Evolutionary conservation across 257 asterid genomes (phyloP).

Genomic region (Gynochthodes officinalis): DNA sequence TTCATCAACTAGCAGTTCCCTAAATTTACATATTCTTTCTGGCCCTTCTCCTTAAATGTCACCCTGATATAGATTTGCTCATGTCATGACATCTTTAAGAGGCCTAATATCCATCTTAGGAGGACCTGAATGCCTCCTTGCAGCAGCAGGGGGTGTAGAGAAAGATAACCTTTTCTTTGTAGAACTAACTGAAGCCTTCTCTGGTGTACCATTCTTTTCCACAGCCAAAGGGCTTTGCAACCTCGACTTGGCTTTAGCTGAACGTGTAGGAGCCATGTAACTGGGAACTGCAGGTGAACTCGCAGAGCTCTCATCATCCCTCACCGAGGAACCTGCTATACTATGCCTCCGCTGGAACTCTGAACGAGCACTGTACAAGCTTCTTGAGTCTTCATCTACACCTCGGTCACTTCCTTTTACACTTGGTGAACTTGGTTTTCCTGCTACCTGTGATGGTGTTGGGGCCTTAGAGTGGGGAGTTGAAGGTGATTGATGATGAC

Average conservation of each 20-base stretch:
- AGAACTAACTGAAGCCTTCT: slow-evolving; percentile 30
- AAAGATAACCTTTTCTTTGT: slow-evolving; percentile 55
- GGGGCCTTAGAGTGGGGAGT: slow-evolving; percentile 49
- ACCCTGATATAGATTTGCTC: not conserved
- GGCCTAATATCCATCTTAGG: slow-evolving; percentile 26
- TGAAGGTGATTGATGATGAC: slow-evolving; percentile 63
- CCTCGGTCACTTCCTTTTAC: slow-evolving; percentile 35
- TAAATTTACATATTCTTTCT: not conserved
- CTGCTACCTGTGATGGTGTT: not conserved
- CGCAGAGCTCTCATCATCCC: slow-evolving; percentile 77
- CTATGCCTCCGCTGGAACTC: slow-evolving; percentile 63
- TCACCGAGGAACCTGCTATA: slow-evolving; percentile 54
- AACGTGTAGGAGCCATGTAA: slow-evolving; percentile 65
- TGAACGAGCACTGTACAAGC: slow-evolving; percentile 54
- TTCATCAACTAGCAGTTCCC: not conserved
- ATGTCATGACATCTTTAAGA: slow-evolving; percentile 24
- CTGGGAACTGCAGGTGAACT: slow-evolving; percentile 61
- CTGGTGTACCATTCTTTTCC: slow-evolving; percentile 42
- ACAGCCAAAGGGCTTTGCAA: slow-evolving; percentile 44
- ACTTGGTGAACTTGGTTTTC: slow-evolving; percentile 34
- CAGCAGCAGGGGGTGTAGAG: slow-evolving; percentile 44
- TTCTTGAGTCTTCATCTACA: slow-evolving; percentile 60
- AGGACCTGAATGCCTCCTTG: slow-evolving; percentile 41
- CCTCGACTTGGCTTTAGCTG: slow-evolving; percentile 60
- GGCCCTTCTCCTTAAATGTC: not conserved